phyloP scores from a whole-genome alignment of 768 basidiomycete genomes.

The Imleria badia region DNA sequence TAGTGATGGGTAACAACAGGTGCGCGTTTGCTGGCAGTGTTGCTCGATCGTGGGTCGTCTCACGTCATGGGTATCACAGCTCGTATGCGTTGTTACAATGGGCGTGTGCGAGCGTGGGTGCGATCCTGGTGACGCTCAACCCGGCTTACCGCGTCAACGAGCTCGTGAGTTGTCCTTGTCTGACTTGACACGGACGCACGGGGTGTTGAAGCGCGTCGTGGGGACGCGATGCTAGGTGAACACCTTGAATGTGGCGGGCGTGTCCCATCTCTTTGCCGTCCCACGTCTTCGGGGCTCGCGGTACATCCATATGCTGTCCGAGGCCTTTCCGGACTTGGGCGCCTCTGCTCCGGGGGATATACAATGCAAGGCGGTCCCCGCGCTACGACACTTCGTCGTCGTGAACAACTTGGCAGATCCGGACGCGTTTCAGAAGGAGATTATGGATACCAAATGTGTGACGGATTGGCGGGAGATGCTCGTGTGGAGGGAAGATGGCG shows the following conservation, averaged over 20 bases:
- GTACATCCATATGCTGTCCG: slow-evolving; percentile 60
- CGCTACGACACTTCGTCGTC: slow-evolving; percentile 61
- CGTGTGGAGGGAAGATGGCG: slow-evolving; percentile 59
- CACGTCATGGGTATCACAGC: slow-evolving; percentile 35
- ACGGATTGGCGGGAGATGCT: slow-evolving; percentile 74
- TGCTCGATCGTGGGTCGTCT: neutral
- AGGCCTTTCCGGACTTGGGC: slow-evolving; percentile 56
- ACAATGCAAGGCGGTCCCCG: slow-evolving; percentile 56
- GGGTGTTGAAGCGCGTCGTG: neutral
- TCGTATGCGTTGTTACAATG: slow-evolving; percentile 81
- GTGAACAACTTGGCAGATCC: slow-evolving; percentile 56
- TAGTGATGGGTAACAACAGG: slow-evolving; percentile 88
- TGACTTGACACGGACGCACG: neutral
- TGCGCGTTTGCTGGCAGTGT: slow-evolving; percentile 24
- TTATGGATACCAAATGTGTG: slow-evolving; percentile 45
- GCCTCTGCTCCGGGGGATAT: slow-evolving; percentile 52
- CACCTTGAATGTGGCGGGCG: slow-evolving; percentile 61
- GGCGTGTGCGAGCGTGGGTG: slow-evolving; percentile 86
- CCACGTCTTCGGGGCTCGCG: slow-evolving; percentile 65
- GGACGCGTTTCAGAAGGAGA: slow-evolving; percentile 39
- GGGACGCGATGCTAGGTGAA: slow-evolving; percentile 43
- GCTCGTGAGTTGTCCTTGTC: slow-evolving; percentile 45
- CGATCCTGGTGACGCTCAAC: slow-evolving; percentile 79
- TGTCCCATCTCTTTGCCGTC: slow-evolving; percentile 69
- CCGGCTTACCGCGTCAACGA: slow-evolving; percentile 76